phyloP scores from a whole-genome alignment of 768 basidiomycete species.

The Lentinula sp. region DNA sequence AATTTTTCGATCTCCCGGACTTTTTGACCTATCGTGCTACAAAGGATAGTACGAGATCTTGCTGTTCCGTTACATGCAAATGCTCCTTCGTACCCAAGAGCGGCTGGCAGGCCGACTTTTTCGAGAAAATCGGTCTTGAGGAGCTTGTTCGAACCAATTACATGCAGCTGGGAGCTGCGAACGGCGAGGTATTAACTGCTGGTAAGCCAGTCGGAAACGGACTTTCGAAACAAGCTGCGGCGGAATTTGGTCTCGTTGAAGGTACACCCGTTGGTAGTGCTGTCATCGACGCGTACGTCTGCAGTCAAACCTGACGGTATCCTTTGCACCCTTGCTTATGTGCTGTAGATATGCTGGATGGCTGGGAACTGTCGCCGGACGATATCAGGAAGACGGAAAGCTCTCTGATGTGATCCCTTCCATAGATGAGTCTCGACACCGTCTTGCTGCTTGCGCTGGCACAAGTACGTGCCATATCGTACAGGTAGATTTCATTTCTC shows the following conservation, averaged over 20 bases:
- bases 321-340: neutral
- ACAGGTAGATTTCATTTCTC: conserved; percentile 41
- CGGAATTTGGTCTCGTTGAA: conserved; percentile 76
- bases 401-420: conserved; percentile 48
- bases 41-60: conserved; percentile 65
- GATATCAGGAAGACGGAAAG: conserved; percentile 48
- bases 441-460: conserved; percentile 91
- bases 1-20: conserved; percentile 92
- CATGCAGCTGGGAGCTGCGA: conserved; percentile 64
- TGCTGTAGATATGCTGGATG: conserved; percentile 80
- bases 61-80: conserved; percentile 95
- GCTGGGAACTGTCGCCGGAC: conserved; percentile 91
- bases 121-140: conserved; percentile 74
- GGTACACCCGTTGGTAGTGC: conserved; percentile 93
- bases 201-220: conserved; percentile 24
- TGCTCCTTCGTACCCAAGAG: conserved; percentile 82
- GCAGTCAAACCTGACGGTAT: too few relatives aligned
- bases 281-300: conserved; percentile 85
- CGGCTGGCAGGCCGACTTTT: conserved; percentile 91
- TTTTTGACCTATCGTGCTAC: conserved; percentile 94
- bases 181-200: conserved; percentile 69
- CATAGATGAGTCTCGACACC: conserved; percentile 70
- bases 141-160: conserved; percentile 66
- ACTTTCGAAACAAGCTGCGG: conserved; percentile 53
- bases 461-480: conserved; percentile 96